Evolutionary conservation across 2,329 filamentous ascomycete genomes (phyloP).

Genomic region (Xylaria sp.): DNA sequence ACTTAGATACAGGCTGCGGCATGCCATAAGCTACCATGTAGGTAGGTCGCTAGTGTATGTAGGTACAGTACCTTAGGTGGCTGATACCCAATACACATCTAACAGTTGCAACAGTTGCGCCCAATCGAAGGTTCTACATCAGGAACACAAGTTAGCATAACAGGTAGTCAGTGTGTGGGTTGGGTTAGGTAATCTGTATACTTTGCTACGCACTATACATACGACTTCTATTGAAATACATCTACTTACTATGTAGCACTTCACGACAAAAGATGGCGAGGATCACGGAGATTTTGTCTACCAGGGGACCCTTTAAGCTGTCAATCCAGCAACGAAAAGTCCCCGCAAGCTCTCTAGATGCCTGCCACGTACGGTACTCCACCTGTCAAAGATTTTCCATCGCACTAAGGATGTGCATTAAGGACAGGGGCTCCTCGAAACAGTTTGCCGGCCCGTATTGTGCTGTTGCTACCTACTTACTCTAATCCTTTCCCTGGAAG

Average conservation of each 20-base stretch:
- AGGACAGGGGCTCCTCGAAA: constrained; percentile 33
- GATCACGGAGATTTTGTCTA: constrained; percentile 14
- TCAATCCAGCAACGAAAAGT: constrained; percentile 11
- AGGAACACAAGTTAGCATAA: no score
- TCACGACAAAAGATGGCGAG: background rate
- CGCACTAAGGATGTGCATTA: constrained; percentile 38
- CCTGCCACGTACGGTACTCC: constrained; percentile 31
- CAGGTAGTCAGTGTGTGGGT: background rate
- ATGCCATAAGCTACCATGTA: no score
- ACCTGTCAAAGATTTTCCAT: constrained; percentile 33
- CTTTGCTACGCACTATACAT: background rate
- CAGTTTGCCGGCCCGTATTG: constrained; percentile 26
- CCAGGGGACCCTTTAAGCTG: background rate
- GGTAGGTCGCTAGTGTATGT: no score
- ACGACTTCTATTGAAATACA: background rate
- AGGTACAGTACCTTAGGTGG: no score
- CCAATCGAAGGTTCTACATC: constrained; percentile 26
- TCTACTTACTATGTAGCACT: background rate
- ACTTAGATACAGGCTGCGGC: constrained; percentile 1
- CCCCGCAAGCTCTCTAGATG: constrained; percentile 37
- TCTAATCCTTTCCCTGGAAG: background rate
- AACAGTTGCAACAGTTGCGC: no score
- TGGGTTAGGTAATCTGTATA: constrained; percentile 1
- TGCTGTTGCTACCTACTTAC: constrained; percentile 1
- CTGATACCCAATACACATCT: no score